phyloP scores from a whole-genome alignment of 2,329 filamentous ascomycete genomes.

The Penicillium corylophilum region DNA sequence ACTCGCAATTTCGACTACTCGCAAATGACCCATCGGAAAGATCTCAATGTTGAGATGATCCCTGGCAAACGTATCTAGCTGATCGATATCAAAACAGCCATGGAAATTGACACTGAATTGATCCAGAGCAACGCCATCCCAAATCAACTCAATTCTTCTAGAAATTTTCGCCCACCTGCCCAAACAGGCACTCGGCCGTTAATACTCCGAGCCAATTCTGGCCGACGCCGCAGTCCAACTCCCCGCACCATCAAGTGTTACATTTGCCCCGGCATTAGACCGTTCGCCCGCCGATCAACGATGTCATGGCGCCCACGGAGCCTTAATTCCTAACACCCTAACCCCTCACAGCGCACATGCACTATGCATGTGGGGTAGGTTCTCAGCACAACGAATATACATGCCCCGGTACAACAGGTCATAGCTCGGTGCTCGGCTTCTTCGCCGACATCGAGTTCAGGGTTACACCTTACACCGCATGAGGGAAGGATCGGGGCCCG shows the following conservation, averaged over 20 bases:
- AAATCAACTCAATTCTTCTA: not conserved
- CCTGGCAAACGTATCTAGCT: not conserved
- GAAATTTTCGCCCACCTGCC: not conserved
- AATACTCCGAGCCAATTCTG: not conserved
- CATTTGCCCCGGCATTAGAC: not conserved
- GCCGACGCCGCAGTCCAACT: not conserved
- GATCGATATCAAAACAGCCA: not conserved
- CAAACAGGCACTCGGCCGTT: not conserved
- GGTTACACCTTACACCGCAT: not conserved
- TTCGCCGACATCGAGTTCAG: not conserved
- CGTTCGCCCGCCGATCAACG: conserved; percentile 2
- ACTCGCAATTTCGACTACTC: not conserved
- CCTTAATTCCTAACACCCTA: not conserved
- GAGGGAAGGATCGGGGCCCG: not conserved
- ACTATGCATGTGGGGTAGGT: conserved; percentile 5
- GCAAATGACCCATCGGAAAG: too few relatives aligned
- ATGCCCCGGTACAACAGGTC: not conserved
- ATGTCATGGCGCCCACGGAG: conserved; percentile 2
- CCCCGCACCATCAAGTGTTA: conserved; percentile 3
- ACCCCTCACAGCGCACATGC: not conserved
- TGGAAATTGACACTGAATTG: not conserved
- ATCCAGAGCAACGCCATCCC: not conserved
- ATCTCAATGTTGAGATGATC: not conserved
- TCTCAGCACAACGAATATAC: not conserved
- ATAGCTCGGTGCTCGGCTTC: not conserved